phyloP scores from a whole-genome alignment of 164 flowering plant genomes.

The Nymphaea thermarum region DNA sequence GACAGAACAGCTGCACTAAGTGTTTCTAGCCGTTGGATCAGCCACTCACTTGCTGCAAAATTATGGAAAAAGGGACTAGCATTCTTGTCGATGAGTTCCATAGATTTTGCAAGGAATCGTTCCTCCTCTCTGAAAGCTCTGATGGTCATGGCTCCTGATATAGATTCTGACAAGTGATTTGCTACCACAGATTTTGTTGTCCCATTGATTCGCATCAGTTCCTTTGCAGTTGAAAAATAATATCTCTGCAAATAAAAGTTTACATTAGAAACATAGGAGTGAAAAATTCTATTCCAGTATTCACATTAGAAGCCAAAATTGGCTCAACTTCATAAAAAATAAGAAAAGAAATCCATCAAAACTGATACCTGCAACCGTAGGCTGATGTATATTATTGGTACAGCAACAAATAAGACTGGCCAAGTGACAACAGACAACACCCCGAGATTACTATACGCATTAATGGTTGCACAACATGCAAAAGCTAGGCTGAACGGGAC shows the following conservation, averaged over 20 bases:
- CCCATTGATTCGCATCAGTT: constrained; percentile 64
- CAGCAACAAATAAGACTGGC: constrained; percentile 51
- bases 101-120: constrained; percentile 34
- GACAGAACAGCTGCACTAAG: constrained; percentile 53
- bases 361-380: constrained; percentile 48
- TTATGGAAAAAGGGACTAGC: constrained; percentile 58
- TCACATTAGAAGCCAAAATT: too few relatives aligned
- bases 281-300: too few relatives aligned
- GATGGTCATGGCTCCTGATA: constrained; percentile 60
- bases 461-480: constrained; percentile 31
- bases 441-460: constrained; percentile 26
- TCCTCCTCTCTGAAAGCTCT: constrained; percentile 61
- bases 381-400: constrained; percentile 43
- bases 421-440: constrained; percentile 55
- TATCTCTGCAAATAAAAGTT: constrained; percentile 32
- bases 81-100: constrained; percentile 49
- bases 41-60: constrained; percentile 75
- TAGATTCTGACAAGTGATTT: constrained; percentile 50
- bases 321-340: too few relatives aligned
- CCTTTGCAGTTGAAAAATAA: constrained; percentile 62
- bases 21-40: constrained; percentile 61
- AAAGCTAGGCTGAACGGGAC: constrained; percentile 30
- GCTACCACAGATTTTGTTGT: constrained; percentile 52
- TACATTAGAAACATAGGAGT: too few relatives aligned
- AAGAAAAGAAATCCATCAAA: too few relatives aligned